These are phyloP conservation scores for Fusarium metavorans DNA, from an alignment of 2,329 filamentous ascomycete genomes.

Conservation along the genomic window DNA sequence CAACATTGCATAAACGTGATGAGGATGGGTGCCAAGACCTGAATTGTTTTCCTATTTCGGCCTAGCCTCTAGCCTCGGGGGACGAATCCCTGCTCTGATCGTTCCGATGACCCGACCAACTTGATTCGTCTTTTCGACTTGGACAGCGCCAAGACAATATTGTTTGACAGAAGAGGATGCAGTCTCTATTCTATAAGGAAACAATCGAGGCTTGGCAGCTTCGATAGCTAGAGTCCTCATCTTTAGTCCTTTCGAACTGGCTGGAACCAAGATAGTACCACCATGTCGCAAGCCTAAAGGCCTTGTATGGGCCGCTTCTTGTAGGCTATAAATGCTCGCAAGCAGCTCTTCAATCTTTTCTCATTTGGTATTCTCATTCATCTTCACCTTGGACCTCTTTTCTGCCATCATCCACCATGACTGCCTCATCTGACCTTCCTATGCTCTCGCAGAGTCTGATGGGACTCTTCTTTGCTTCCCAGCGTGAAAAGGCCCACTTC, in stretches of 20 bases:
- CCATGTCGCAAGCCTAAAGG: background rate
- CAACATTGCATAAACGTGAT: background rate
- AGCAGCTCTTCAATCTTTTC: background rate
- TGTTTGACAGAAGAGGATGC: background rate
- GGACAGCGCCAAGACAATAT: background rate
- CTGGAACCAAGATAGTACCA: background rate
- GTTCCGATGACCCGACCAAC: background rate
- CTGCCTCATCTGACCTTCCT: background rate
- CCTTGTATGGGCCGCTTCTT: background rate
- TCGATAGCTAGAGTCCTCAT: background rate
- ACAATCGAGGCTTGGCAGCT: background rate
- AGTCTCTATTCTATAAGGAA: background rate
- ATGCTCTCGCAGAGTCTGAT: background rate
- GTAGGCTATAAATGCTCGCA: background rate
- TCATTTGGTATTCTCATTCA: background rate
- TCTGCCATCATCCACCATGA: background rate
- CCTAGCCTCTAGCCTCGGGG: background rate
- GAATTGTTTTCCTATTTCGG: background rate
- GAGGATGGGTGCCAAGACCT: background rate
- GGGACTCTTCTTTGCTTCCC: background rate
- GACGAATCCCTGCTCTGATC: background rate
- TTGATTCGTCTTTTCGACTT: background rate
- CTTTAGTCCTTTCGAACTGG: background rate
- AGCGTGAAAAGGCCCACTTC: background rate
- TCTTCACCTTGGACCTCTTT: background rate